phyloP scores from a whole-genome alignment of 1,139 yeast species.

The Pichia sp. region DNA sequence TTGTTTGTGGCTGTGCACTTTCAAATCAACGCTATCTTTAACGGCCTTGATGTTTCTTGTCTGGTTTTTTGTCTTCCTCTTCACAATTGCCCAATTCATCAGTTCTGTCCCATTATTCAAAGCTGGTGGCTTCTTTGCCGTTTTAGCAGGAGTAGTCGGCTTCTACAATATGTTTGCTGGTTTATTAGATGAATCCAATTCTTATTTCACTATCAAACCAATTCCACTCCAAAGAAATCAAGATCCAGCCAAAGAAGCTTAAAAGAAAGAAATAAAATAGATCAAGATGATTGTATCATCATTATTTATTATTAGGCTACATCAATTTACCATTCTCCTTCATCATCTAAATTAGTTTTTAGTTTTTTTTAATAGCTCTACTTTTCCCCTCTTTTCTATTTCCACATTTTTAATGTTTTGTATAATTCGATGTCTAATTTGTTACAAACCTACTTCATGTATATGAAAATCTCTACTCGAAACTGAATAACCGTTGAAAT shows the following conservation, averaged over 20 bases:
- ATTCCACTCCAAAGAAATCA: conserved; percentile 33
- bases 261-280: too few species aligned
- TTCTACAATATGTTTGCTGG: conserved; percentile 50
- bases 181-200: conserved; percentile 34
- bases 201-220: conserved; percentile 35
- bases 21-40: conserved; percentile 61
- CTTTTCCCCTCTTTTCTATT: too few species aligned
- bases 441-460: too few species aligned
- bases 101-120: conserved; percentile 39
- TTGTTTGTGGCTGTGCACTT: conserved; percentile 49
- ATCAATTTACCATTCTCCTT: too few species aligned
- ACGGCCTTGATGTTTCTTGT: conserved; percentile 47
- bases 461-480: too few species aligned
- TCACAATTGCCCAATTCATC: conserved; percentile 52
- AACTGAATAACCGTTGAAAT: too few species aligned
- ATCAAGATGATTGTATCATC: too few species aligned
- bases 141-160: conserved; percentile 54
- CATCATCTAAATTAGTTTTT: too few species aligned
- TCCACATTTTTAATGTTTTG: too few species aligned
- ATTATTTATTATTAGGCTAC: too few species aligned
- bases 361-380: too few species aligned
- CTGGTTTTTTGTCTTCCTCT: conserved; percentile 47
- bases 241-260: conserved; percentile 16
- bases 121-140: conserved; percentile 71
- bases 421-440: too few species aligned